Percentiles rank a stretch among this genome's conserved stretches.
Evolutionary conservation across 495 filamentous ascomycete species (phyloP).

Genomic region (Tuber brumale): DNA sequence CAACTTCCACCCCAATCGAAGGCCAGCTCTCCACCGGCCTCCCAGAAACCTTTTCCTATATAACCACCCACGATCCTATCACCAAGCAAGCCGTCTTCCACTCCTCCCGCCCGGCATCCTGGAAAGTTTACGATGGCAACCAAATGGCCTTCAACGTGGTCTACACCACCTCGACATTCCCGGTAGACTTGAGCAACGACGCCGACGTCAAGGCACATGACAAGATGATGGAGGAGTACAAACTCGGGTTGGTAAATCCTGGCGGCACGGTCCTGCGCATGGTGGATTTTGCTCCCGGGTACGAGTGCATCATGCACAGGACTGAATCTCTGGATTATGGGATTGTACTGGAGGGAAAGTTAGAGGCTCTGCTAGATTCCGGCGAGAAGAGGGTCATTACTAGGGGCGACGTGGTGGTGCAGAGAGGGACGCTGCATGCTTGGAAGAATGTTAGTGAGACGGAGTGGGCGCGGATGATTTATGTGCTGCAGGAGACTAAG

Average conservation of each 20-base stretch:
- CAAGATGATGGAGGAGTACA: background rate
- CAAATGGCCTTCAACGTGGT: constrained; percentile 1
- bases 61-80: background rate
- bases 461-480: constrained; percentile 55
- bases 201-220: background rate
- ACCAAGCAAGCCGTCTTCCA: constrained; percentile 1
- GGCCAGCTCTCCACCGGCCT: background rate
- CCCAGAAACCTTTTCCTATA: background rate
- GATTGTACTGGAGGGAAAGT: constrained; percentile 64
- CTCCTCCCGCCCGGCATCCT: background rate
- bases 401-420: constrained; percentile 58
- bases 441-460: constrained; percentile 56
- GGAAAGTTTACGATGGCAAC: background rate
- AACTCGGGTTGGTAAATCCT: constrained; percentile 43
- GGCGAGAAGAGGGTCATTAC: constrained; percentile 53
- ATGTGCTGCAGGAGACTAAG: constrained; percentile 52
- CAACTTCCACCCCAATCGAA: background rate
- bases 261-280: constrained; percentile 54
- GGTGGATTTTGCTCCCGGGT: constrained; percentile 56
- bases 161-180: background rate
- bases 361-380: constrained; percentile 59
- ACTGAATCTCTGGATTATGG: constrained; percentile 71
- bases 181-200: background rate
- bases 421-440: constrained; percentile 62
- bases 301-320: constrained; percentile 58